Conservation (phyloP, 1,139 yeast genomes). For the Pichia sp. region DNA sequence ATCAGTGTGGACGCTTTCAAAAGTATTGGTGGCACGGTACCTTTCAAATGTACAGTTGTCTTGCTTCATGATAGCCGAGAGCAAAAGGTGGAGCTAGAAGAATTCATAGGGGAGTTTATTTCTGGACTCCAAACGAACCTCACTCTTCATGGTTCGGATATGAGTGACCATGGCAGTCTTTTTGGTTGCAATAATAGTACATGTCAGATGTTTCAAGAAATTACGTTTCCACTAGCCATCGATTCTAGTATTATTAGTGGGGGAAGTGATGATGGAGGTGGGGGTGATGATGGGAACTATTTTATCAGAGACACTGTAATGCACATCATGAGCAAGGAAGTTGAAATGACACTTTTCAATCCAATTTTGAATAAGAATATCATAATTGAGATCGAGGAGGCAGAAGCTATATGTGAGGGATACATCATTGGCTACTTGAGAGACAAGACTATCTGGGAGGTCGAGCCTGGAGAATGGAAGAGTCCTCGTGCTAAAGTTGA, state of each 20-base stretch:
- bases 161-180: conserved; percentile 17
- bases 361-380: conserved; percentile 42
- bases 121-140: conserved; percentile 21
- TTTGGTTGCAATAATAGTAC: not conserved
- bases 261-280: conserved; percentile 5
- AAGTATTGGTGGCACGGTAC: not conserved
- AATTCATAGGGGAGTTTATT: conserved; percentile 26
- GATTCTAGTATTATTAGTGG: conserved; percentile 4
- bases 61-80: conserved; percentile 1
- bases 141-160: conserved; percentile 12
- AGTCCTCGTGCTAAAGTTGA: conserved; percentile 45
- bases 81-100: conserved; percentile 22
- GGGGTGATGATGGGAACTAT: conserved; percentile 11
- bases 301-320: conserved; percentile 41
- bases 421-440: conserved; percentile 39
- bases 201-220: conserved; percentile 1
- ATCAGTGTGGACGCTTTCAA: not conserved
- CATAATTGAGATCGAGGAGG: conserved; percentile 34
- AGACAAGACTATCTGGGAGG: conserved; percentile 30
- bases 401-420: conserved; percentile 41
- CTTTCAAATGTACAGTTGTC: conserved; percentile 2
- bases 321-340: conserved; percentile 45
- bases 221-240: conserved; percentile 3
- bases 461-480: conserved; percentile 44
- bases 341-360: conserved; percentile 44